These are phyloP conservation scores for Plasmodium adleri DNA, from an alignment of 169 alveolate genomes.

Conservation along the genomic window DNA sequence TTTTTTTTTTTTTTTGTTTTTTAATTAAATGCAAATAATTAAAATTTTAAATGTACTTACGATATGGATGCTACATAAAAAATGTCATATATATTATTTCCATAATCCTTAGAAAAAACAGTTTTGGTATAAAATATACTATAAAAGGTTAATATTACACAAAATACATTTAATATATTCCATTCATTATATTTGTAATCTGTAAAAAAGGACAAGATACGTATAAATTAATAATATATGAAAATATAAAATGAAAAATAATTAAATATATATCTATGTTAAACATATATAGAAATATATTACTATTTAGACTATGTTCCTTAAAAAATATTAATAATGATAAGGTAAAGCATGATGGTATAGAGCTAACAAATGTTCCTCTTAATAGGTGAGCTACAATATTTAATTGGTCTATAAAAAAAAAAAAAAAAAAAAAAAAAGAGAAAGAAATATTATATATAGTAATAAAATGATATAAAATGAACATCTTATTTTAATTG, in stretches of 20 bases:
- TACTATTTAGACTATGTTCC: conserved; percentile 65
- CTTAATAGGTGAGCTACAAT: conserved; percentile 72
- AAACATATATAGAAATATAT: conserved; percentile 7
- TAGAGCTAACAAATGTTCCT: conserved; percentile 76
- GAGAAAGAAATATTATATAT: too few relatives aligned
- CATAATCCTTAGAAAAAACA: conserved; percentile 72
- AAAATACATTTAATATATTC: conserved; percentile 55
- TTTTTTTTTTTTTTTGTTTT: conserved; percentile 3
- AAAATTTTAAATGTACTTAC: conserved; percentile 37
- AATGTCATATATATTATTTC: conserved; percentile 65
- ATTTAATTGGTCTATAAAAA: conserved; percentile 65
- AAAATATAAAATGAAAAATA: conserved; percentile 4
- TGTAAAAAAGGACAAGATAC: neutral
- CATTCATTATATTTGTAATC: conserved; percentile 73
- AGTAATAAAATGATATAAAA: conserved; percentile 11
- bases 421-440: conserved; percentile 16
- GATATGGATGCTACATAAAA: conserved; percentile 69
- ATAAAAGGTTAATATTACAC: conserved; percentile 65
- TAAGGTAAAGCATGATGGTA: conserved; percentile 69
- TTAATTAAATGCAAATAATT: conserved; percentile 5
- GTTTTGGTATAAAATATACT: conserved; percentile 69
- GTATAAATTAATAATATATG: neutral
- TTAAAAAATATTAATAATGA: conserved; percentile 66
- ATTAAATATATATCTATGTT: conserved; percentile 10
- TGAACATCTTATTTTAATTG: conserved; percentile 4